Conservation (phyloP, 371 early-diverging fungal genomes). For the Rhizopus microsporus region DNA sequence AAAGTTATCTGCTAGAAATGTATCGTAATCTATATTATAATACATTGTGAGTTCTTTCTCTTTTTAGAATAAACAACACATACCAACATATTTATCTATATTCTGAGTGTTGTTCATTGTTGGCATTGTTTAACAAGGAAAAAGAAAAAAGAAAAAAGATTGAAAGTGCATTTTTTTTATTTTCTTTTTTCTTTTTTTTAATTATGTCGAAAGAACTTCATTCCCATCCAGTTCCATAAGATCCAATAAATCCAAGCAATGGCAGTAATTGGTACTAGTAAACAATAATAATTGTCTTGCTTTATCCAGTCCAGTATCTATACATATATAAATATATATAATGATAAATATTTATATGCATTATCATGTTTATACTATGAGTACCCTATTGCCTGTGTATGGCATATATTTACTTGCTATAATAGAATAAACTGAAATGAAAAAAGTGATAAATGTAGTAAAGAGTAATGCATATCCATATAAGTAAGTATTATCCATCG, state of each 20-base stretch:
- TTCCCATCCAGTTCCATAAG: conserved; percentile 94
- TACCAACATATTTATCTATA: conserved; percentile 28
- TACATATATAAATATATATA: background rate
- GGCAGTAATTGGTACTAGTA: conserved; percentile 79
- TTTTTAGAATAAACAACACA: background rate
- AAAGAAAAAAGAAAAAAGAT: background rate
- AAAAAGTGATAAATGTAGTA: conserved; percentile 62
- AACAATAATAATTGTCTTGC: conserved; percentile 84
- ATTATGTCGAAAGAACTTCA: conserved; percentile 92
- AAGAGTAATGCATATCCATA: conserved; percentile 72
- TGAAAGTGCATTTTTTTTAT: background rate
- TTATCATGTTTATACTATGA: background rate
- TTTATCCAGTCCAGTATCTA: conserved; percentile 74
- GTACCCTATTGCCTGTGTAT: conserved; percentile 62
- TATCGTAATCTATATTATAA: conserved; percentile 52
- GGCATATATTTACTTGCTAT: conserved; percentile 77
- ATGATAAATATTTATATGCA: background rate
- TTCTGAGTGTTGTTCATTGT: conserved; percentile 4
- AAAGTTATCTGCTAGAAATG: conserved; percentile 59
- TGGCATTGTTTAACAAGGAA: conserved; percentile 5
- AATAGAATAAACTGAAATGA: conserved; percentile 65
- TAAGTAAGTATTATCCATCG: conserved; percentile 61
- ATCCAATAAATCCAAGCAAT: conserved; percentile 78
- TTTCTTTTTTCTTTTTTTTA: conserved; percentile 23
- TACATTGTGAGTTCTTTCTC: background rate